phyloP scores from a whole-genome alignment of 2,329 filamentous ascomycete species.

The Periconia sp. region DNA sequence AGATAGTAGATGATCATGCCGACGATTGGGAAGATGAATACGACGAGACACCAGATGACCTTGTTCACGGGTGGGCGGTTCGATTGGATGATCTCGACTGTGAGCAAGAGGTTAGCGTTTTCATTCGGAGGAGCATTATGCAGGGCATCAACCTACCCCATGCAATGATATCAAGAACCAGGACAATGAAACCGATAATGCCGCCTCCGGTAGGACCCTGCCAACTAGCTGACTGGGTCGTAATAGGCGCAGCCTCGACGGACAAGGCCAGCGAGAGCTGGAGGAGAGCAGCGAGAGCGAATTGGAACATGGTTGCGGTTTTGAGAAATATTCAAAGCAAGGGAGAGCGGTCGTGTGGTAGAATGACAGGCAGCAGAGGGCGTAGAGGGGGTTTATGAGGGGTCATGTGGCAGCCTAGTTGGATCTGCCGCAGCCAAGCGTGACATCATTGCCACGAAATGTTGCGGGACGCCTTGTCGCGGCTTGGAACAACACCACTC shows the following conservation, averaged over 20 bases:
- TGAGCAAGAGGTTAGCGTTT: too few species aligned
- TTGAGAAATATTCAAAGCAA: too few species aligned
- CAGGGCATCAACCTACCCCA: conserved; percentile 65
- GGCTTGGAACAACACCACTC: too few species aligned
- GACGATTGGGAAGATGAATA: conserved; percentile 69
- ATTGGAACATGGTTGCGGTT: conserved; percentile 36
- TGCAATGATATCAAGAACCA: conserved; percentile 68
- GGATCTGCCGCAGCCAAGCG: too few species aligned
- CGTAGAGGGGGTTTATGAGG: too few species aligned
- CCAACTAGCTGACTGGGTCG: conserved; percentile 53
- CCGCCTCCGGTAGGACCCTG: conserved; percentile 68
- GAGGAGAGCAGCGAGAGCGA: conserved; percentile 53
- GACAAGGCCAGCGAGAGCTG: conserved; percentile 60
- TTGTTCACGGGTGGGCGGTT: conserved; percentile 64
- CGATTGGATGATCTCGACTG: conserved; percentile 70
- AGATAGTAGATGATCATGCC: conserved; percentile 69
- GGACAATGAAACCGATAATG: conserved; percentile 65
- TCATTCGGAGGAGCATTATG: too few species aligned
- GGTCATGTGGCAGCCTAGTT: too few species aligned
- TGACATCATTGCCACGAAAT: too few species aligned
- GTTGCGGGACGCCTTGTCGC: too few species aligned
- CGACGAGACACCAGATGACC: conserved; percentile 66
- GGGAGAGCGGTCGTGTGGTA: too few species aligned
- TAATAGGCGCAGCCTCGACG: conserved; percentile 56
- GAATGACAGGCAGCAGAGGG: too few species aligned